These are phyloP conservation scores for Phyllosticta ampelicida DNA, from an alignment of 2,329 filamentous ascomycete species.

Conservation along the genomic window DNA sequence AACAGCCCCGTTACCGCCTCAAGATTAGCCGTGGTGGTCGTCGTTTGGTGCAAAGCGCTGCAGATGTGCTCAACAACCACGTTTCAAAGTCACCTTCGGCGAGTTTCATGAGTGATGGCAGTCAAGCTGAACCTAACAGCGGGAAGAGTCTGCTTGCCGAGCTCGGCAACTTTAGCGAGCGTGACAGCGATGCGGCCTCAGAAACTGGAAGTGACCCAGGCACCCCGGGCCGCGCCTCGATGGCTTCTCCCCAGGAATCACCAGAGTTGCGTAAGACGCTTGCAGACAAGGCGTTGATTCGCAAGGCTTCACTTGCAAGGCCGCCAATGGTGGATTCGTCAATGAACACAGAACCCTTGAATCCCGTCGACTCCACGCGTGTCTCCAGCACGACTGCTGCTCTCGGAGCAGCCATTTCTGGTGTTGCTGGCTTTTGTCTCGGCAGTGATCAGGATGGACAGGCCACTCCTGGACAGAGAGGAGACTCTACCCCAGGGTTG, in stretches of 20 bases:
- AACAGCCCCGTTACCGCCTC: conserved; percentile 60
- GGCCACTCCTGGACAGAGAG: background rate
- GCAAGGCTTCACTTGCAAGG: conserved; percentile 12
- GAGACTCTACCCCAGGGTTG: conserved; percentile 4
- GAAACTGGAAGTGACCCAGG: conserved; percentile 21
- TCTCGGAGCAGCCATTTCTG: conserved; percentile 13
- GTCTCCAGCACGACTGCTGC: conserved; percentile 16
- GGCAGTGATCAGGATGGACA: conserved; percentile 6
- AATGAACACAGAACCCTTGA: conserved; percentile 53
- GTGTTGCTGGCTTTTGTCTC: conserved; percentile 18
- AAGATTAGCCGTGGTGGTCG: conserved; percentile 54
- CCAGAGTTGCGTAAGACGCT: conserved; percentile 4
- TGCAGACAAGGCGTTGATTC: conserved; percentile 5
- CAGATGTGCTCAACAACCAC: conserved; percentile 46
- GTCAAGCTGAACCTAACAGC: conserved; percentile 36
- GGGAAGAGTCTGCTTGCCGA: conserved; percentile 85
- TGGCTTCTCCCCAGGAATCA: conserved; percentile 7
- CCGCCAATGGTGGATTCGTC: conserved; percentile 47
- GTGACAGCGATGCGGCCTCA: conserved; percentile 51
- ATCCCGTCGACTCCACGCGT: conserved; percentile 23
- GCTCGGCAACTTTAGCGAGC: conserved; percentile 67
- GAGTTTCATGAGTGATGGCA: conserved; percentile 38
- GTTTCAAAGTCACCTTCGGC: conserved; percentile 45
- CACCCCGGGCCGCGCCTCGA: conserved; percentile 6
- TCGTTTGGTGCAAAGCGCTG: conserved; percentile 38